Conservation (phyloP, 108 stramenopile species). For the Aurantiochytrium sp. region DNA sequence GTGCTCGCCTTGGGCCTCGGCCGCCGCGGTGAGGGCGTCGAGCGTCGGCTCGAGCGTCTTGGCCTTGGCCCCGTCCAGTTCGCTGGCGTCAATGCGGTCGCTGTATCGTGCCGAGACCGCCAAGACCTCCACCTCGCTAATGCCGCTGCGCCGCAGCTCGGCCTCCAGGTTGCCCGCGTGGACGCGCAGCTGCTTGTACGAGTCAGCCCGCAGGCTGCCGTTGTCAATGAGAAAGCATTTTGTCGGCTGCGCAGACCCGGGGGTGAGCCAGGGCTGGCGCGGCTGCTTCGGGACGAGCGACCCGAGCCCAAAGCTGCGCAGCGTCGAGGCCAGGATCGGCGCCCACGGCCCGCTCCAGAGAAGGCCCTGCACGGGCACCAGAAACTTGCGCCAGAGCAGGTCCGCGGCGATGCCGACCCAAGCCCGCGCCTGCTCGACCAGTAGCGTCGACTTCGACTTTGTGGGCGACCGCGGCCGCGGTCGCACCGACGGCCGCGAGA, state of each 20-base stretch:
- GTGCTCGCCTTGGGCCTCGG: neutral
- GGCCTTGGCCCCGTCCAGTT: neutral
- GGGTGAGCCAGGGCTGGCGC: neutral
- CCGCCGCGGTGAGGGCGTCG: neutral
- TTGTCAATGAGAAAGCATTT: neutral
- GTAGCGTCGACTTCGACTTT: neutral
- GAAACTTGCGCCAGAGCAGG: neutral
- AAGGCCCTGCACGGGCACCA: neutral
- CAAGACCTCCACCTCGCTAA: neutral
- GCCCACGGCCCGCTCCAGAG: neutral
- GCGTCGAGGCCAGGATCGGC: neutral
- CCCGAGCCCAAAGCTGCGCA: neutral
- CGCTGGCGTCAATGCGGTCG: neutral
- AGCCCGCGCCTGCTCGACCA: neutral
- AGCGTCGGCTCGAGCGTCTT: neutral
- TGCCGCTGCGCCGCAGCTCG: neutral
- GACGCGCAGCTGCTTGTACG: constrained; percentile 15
- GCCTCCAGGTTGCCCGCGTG: constrained; percentile 1
- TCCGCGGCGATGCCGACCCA: neutral
- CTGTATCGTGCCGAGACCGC: constrained; percentile 10
- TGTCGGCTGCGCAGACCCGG: neutral
- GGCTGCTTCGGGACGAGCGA: neutral
- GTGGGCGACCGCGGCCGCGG: neutral
- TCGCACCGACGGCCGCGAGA: neutral
- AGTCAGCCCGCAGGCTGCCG: neutral